A percentile compares a stretch with the other conserved stretches of the same genome.
Evolutionary conservation across 1,139 yeast species (phyloP).

Genomic region (Diutina rugosa): DNA sequence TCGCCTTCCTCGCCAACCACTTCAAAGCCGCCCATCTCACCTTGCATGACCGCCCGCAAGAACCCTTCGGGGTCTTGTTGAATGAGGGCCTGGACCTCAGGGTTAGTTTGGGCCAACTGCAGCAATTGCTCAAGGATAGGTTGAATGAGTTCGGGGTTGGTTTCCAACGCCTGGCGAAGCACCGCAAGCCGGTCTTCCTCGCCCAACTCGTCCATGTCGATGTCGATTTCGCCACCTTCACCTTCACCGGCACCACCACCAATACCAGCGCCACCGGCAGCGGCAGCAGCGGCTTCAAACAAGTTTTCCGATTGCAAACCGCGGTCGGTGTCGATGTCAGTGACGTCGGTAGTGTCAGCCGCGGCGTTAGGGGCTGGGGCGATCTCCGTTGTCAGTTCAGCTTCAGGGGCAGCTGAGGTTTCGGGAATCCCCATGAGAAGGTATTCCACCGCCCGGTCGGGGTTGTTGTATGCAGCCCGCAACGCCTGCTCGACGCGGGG

Average conservation of each 20-base stretch:
- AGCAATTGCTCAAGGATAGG: constrained; percentile 63
- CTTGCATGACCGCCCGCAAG: constrained; percentile 55
- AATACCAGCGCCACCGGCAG: constrained; percentile 17
- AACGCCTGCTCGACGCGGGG: constrained; percentile 81
- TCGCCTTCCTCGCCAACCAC: constrained; percentile 18
- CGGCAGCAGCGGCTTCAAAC: constrained; percentile 31
- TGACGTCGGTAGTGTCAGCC: background rate
- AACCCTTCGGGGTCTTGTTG: constrained; percentile 83
- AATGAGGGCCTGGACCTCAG: constrained; percentile 74
- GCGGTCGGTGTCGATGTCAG: background rate
- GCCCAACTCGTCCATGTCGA: constrained; percentile 12
- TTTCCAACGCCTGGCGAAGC: constrained; percentile 66
- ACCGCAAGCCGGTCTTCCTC: constrained; percentile 47
- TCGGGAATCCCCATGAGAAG: constrained; percentile 86
- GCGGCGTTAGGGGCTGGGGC: background rate
- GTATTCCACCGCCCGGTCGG: constrained; percentile 96
- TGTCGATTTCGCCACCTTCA: constrained; percentile 9
- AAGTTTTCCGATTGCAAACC: constrained; percentile 5
- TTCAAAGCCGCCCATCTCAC: constrained; percentile 33
- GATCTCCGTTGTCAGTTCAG: constrained; percentile 1
- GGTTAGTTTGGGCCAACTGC: constrained; percentile 59
- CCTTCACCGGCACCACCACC: constrained; percentile 32
- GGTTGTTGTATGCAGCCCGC: constrained; percentile 93
- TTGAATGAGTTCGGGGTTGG: constrained; percentile 83
- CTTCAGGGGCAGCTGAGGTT: constrained; percentile 23